These are phyloP conservation scores for Penicillium simplicissimum DNA, from an alignment of 495 filamentous ascomycete genomes.

Conservation along the genomic window DNA sequence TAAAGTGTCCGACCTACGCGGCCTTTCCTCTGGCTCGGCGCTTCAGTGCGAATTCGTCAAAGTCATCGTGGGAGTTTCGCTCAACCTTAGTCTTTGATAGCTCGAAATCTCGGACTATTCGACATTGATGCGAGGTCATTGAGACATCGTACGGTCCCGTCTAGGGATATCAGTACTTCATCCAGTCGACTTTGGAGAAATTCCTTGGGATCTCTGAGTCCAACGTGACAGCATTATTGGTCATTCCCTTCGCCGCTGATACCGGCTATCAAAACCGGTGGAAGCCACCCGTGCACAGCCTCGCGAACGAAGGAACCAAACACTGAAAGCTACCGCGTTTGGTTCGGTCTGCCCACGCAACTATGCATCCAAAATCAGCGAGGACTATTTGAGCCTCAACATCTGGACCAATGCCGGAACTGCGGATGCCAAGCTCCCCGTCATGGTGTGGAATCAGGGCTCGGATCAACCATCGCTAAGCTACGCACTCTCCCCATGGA, in stretches of 20 bases:
- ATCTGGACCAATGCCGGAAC: slow-evolving; percentile 32
- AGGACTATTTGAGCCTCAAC: slow-evolving; percentile 36
- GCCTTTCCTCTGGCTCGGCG: background rate
- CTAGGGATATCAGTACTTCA: slow-evolving; percentile 35
- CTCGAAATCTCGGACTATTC: slow-evolving; percentile 2
- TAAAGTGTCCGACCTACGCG: background rate
- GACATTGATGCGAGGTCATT: slow-evolving; percentile 21
- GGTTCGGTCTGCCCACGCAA: slow-evolving; percentile 28
- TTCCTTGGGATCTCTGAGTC: slow-evolving; percentile 44
- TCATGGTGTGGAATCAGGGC: slow-evolving; percentile 35
- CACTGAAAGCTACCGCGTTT: slow-evolving; percentile 22
- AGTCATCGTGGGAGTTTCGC: background rate
- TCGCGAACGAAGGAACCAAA: slow-evolving; percentile 29
- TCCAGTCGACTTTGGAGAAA: slow-evolving; percentile 25
- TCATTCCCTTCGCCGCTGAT: slow-evolving; percentile 32
- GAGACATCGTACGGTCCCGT: slow-evolving; percentile 30
- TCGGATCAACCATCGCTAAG: slow-evolving; percentile 29
- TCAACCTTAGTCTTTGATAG: background rate
- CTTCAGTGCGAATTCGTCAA: background rate
- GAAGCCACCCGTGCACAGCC: slow-evolving; percentile 33
- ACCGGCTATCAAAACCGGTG: slow-evolving; percentile 34
- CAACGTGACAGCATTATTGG: slow-evolving; percentile 46
- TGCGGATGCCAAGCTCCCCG: slow-evolving; percentile 29
- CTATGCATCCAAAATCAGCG: slow-evolving; percentile 19
- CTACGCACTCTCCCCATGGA: slow-evolving; percentile 31